phyloP scores from a whole-genome alignment of 345 rosid genomes.

The Brassica nigra region DNA sequence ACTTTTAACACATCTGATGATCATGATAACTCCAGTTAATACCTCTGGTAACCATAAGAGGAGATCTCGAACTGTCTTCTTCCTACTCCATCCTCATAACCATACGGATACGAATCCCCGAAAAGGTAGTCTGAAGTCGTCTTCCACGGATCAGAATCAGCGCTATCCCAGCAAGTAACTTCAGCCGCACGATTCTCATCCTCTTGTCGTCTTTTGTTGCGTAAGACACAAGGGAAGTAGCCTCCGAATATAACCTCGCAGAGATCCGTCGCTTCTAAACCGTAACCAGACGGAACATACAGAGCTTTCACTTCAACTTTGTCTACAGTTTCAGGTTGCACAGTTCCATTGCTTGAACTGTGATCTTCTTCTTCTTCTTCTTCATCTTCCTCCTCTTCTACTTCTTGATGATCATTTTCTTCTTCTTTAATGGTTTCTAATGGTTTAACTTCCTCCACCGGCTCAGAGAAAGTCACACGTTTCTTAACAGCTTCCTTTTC shows the following conservation, averaged over 20 bases:
- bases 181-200: conserved; percentile 25
- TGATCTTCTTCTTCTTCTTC: neutral
- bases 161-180: conserved; percentile 33
- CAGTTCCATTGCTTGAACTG: conserved; percentile 16
- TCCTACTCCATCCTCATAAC: conserved; percentile 23
- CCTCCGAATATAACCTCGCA: conserved; percentile 81
- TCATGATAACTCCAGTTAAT: conserved; percentile 7
- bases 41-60: conserved; percentile 32
- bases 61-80: conserved; percentile 29
- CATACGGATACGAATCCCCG: conserved; percentile 64
- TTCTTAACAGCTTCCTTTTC: conserved; percentile 29
- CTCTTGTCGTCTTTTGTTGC: conserved; percentile 35
- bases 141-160: conserved; percentile 50
- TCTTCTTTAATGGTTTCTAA: conserved; percentile 18
- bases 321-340: neutral
- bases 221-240: conserved; percentile 69
- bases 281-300: conserved; percentile 69
- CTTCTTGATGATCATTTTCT: conserved; percentile 5
- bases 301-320: conserved; percentile 38
- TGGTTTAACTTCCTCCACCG: conserved; percentile 35
- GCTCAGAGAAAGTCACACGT: conserved; percentile 35
- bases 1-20: neutral
- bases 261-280: conserved; percentile 74
- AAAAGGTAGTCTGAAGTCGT: conserved; percentile 69
- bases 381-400: neutral